A percentile compares a stretch with the other conserved stretches of the same genome.
These are phyloP conservation scores for Davidsoniella australis DNA, from an alignment of 2,329 filamentous ascomycete species.

Conservation along the genomic window DNA sequence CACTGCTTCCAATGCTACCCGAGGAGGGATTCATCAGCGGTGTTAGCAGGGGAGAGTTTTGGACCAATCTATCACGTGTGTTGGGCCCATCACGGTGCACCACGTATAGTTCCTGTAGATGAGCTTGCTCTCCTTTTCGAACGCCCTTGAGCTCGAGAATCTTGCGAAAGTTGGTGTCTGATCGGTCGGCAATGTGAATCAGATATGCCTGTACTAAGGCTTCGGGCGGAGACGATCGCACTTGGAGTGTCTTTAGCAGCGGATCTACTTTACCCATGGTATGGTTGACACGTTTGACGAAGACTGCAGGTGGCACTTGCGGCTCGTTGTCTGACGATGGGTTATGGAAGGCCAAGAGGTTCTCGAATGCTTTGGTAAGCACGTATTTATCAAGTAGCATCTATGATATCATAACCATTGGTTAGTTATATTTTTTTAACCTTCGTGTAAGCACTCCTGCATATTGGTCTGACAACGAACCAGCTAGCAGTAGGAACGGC, in stretches of 20 bases:
- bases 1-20: slow-evolving; percentile 18
- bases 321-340: slow-evolving; percentile 15
- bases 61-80: slow-evolving; percentile 50
- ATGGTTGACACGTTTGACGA: slow-evolving; percentile 70
- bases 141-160: slow-evolving; percentile 92
- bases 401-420: slow-evolving; percentile 23
- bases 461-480: too few relatives aligned
- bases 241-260: slow-evolving; percentile 89
- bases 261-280: slow-evolving; percentile 79
- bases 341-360: slow-evolving; percentile 46
- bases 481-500: too few relatives aligned
- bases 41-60: slow-evolving; percentile 53
- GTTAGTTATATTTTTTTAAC: slow-evolving; percentile 14
- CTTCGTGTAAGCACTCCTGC: too few relatives aligned
- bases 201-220: slow-evolving; percentile 93
- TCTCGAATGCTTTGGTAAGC: slow-evolving; percentile 61
- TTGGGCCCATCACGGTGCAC: slow-evolving; percentile 59
- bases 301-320: slow-evolving; percentile 36
- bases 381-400: slow-evolving; percentile 95
- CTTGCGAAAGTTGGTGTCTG: slow-evolving; percentile 88
- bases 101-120: slow-evolving; percentile 70
- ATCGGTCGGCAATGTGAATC: slow-evolving; percentile 88
- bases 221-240: slow-evolving; percentile 78
- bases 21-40: slow-evolving; percentile 37
- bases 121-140: slow-evolving; percentile 61